These are phyloP conservation scores for Tarenaya hassleriana DNA, from an alignment of 345 rosid genomes.

Conservation along the genomic window DNA sequence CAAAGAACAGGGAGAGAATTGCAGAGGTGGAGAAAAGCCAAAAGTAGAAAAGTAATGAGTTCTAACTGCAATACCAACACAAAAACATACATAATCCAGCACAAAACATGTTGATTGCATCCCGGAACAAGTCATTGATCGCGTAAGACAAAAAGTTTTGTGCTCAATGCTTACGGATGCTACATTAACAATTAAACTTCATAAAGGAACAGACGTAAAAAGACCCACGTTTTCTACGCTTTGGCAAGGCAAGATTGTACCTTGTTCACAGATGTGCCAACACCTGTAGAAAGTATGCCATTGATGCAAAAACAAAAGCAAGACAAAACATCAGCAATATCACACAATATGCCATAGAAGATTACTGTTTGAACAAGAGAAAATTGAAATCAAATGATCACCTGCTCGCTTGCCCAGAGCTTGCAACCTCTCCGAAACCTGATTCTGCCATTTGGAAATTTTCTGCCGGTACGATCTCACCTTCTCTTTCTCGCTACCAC, in stretches of 20 bases:
- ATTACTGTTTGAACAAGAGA: neutral
- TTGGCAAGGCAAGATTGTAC: conserved; percentile 27
- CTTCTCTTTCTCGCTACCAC: conserved; percentile 66
- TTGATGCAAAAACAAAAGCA: conserved; percentile 10
- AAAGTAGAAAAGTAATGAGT: neutral
- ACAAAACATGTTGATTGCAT: too few species aligned
- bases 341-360: neutral
- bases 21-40: neutral
- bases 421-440: conserved; percentile 80
- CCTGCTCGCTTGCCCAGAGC: conserved; percentile 58
- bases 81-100: conserved; percentile 4
- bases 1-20: neutral
- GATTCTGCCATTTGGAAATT: conserved; percentile 85
- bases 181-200: too few species aligned
- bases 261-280: conserved; percentile 54
- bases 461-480: conserved; percentile 75
- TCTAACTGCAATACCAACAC: conserved; percentile 4
- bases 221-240: neutral
- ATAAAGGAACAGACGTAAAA: too few species aligned
- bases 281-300: conserved; percentile 36
- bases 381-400: conserved; percentile 17
- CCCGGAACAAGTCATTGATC: too few species aligned
- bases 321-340: conserved; percentile 1
- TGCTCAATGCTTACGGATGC: too few species aligned
- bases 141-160: too few species aligned